These are phyloP conservation scores for Yamadazyma atmosphaerica DNA, from an alignment of 1,139 yeast species.

Conservation along the genomic window DNA sequence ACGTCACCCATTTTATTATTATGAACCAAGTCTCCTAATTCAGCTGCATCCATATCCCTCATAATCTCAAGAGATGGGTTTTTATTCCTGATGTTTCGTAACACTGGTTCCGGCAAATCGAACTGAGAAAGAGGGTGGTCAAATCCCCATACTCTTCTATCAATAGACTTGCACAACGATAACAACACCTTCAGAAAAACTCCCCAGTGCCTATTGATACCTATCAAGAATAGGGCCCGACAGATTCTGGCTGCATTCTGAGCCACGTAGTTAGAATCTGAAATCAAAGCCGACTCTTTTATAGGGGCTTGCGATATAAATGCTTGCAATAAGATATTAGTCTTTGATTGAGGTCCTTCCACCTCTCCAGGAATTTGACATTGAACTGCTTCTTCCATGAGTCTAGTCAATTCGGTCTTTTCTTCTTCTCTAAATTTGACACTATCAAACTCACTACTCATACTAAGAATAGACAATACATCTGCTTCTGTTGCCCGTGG, in stretches of 20 bases:
- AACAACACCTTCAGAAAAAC: slow-evolving; percentile 69
- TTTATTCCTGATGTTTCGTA: slow-evolving; percentile 62
- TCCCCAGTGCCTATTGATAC: slow-evolving; percentile 91
- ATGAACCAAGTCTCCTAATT: slow-evolving; percentile 87
- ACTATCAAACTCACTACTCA: slow-evolving; percentile 93
- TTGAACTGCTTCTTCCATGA: slow-evolving; percentile 63
- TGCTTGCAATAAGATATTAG: slow-evolving; percentile 84
- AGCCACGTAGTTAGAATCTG: slow-evolving; percentile 92
- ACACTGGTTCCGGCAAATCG: slow-evolving; percentile 68
- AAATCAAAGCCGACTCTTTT: slow-evolving; percentile 75
- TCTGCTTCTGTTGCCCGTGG: slow-evolving; percentile 93
- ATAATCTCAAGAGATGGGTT: slow-evolving; percentile 69
- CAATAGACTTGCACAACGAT: slow-evolving; percentile 82
- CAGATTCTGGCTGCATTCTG: slow-evolving; percentile 93
- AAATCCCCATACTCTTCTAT: slow-evolving; percentile 82
- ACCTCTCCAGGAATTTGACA: slow-evolving; percentile 83
- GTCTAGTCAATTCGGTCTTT: slow-evolving; percentile 61
- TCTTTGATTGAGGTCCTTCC: slow-evolving; percentile 80
- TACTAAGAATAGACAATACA: slow-evolving; percentile 81
- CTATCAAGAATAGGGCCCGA: slow-evolving; percentile 84
- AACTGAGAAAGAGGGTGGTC: slow-evolving; percentile 91
- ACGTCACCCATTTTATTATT: slow-evolving; percentile 71
- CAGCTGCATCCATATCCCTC: slow-evolving; percentile 71
- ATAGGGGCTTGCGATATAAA: slow-evolving; percentile 75
- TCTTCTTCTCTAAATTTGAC: slow-evolving; percentile 91